Evolutionary conservation across 257 asterid genomes (phyloP), one percentile per base, ranked within the genome.

Genomic region (Verbascum thapsus): DNA sequence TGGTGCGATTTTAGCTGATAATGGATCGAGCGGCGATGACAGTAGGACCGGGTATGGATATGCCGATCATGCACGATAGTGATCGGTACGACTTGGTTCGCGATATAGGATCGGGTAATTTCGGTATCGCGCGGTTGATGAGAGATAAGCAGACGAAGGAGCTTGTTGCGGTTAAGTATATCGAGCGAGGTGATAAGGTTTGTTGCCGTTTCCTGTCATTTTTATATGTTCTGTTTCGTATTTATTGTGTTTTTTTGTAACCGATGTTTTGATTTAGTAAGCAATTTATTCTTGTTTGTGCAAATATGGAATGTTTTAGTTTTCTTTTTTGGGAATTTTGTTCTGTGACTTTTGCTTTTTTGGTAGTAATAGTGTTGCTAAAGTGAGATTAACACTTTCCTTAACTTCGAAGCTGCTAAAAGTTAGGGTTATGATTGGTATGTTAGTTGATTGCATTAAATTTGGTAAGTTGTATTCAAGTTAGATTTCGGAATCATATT

Each of bases 21-120:
- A 88, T 88, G 95, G 87, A 88, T 86, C 95, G 96, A 67, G 73
- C 77, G 16, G 72, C 74, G 71, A 11, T 80, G 23, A 64, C 76
- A 2, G 63, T 32, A 17, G 88, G 85, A 52, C 87, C 88, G 74
- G 82, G 78, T 16, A 78, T 86, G 87, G 95, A 86, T 66, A 73
- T 89, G 88, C 95, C 95, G 88, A 88, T 86, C 87, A 86, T 88
- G 95, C 96, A 88, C 83, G 94, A 86, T 39, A 86, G 94, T 52
- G 95, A 86, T 76, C 87, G 96, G 30, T 88, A 86, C 71, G 96
- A 88, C 75, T 65, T 88, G 16, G 94, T 88, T 4, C 83, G 76
- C 19, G 96, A 88, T 70, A 86, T 88, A 69, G 96, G 96, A 58
- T 71, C 95, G 56, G 96, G 96, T 62, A 88, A 88, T 51, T 88